phyloP scores from a whole-genome alignment of 1,284 basidiomycete species.

The Chalciporus sp. region DNA sequence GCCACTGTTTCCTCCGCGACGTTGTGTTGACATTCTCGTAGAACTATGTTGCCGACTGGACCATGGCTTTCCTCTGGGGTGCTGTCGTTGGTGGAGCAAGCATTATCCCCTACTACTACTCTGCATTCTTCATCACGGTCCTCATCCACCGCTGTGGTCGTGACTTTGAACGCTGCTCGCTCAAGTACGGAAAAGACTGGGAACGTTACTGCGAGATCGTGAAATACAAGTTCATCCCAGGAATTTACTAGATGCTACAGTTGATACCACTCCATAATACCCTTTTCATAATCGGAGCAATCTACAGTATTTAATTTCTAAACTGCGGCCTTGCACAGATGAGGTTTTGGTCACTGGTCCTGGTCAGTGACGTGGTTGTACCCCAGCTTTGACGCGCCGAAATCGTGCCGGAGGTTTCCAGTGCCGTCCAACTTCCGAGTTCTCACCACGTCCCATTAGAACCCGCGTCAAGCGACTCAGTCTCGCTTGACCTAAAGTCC shows the following conservation, averaged over 20 bases:
- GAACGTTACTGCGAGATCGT: slow-evolving; percentile 85
- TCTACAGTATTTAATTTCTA: background rate
- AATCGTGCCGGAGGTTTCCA: slow-evolving; percentile 12
- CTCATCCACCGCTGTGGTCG: slow-evolving; percentile 86
- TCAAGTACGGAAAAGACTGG: slow-evolving; percentile 98
- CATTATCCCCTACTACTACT: slow-evolving; percentile 94
- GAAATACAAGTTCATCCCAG: slow-evolving; percentile 88
- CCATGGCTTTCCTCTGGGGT: slow-evolving; percentile 90
- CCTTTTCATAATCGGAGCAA: slow-evolving; percentile 1
- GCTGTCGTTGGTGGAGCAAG: slow-evolving; percentile 82
- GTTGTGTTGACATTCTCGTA: slow-evolving; percentile 28
- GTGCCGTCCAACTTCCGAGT: slow-evolving; percentile 9
- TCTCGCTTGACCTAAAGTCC: background rate
- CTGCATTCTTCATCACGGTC: slow-evolving; percentile 89
- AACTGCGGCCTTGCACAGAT: no score
- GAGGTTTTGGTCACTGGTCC: no score
- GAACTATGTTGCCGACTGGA: slow-evolving; percentile 90
- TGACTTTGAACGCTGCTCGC: slow-evolving; percentile 90
- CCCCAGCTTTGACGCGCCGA: background rate
- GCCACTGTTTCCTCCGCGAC: background rate
- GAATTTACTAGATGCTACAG: slow-evolving; percentile 49
- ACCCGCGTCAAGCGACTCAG: background rate
- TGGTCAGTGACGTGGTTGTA: no score
- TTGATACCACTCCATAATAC: slow-evolving; percentile 15
- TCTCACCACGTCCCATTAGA: slow-evolving; percentile 28